A percentile compares a stretch with the other conserved stretches of the same genome.
phyloP scores from a whole-genome alignment of 257 asterid species.

The Echium plantagineum region DNA sequence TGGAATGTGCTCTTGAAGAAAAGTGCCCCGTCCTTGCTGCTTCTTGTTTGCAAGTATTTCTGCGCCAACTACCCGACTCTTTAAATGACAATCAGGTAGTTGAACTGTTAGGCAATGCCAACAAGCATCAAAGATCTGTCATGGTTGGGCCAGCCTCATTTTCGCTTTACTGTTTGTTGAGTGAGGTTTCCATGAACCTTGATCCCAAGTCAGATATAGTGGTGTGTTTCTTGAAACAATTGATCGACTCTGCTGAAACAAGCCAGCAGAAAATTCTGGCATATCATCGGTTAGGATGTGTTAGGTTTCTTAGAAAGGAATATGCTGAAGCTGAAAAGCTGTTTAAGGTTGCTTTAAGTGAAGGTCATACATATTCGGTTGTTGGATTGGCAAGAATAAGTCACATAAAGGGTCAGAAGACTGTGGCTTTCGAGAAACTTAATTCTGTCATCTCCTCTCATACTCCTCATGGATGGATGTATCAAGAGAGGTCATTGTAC shows the following conservation, averaged over 20 bases:
- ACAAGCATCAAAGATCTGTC: constrained; percentile 51
- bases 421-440: constrained; percentile 47
- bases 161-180: constrained; percentile 69
- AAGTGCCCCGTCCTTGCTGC: constrained; percentile 73
- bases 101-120: constrained; percentile 51
- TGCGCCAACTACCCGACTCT: constrained; percentile 65
- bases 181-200: constrained; percentile 66
- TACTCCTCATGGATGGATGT: constrained; percentile 91
- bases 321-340: constrained; percentile 55
- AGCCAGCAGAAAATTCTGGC: constrained; percentile 64
- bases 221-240: constrained; percentile 49
- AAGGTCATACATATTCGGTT: constrained; percentile 72
- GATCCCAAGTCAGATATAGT: constrained; percentile 66
- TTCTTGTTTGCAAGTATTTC: constrained; percentile 83
- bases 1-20: constrained; percentile 90
- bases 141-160: constrained; percentile 71
- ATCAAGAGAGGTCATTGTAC: constrained; percentile 87
- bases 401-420: constrained; percentile 39
- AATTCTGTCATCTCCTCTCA: constrained; percentile 51
- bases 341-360: constrained; percentile 57
- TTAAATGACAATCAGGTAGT: constrained; percentile 55
- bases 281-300: constrained; percentile 76
- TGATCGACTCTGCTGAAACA: constrained; percentile 53
- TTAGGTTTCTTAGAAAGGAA: constrained; percentile 55
- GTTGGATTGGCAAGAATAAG: constrained; percentile 72